Conservation (phyloP, 2,329 filamentous ascomycete species). For the Acarospora socialis region DNA sequence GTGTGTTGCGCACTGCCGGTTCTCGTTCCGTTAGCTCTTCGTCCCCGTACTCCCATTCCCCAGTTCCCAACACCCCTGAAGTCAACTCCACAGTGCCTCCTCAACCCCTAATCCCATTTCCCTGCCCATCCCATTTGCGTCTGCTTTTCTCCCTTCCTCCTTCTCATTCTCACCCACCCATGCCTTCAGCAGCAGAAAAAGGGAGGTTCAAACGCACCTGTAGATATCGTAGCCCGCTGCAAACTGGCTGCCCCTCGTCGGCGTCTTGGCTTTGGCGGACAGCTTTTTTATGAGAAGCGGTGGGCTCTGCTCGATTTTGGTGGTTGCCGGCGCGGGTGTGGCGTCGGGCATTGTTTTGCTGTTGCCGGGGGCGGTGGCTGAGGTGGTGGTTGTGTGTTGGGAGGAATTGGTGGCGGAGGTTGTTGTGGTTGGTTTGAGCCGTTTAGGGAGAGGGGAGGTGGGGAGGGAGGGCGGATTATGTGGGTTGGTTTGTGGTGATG, state of each 20-base stretch:
- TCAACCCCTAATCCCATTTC: no score
- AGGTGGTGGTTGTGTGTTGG: constrained; percentile 20
- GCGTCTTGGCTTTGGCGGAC: constrained; percentile 60
- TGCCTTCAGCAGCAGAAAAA: not conserved
- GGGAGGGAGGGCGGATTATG: constrained; percentile 45
- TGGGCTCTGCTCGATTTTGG: constrained; percentile 25
- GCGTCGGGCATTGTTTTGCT: constrained; percentile 20
- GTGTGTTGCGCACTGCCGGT: constrained; percentile 45
- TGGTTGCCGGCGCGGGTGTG: constrained; percentile 10
- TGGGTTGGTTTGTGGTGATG: constrained; percentile 15
- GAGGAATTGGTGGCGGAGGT: constrained; percentile 14
- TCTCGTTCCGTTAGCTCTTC: not conserved
- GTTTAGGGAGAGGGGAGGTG: constrained; percentile 64
- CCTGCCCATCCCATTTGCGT: no score
- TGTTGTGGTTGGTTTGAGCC: constrained; percentile 49
- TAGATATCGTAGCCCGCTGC: constrained; percentile 94
- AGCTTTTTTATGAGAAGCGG: constrained; percentile 79
- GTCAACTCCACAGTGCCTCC: no score
- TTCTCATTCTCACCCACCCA: not conserved
- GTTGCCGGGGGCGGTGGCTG: constrained; percentile 19
- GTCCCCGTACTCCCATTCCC: not conserved
- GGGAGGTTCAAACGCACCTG: constrained; percentile 33
- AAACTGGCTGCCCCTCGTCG: constrained; percentile 76
- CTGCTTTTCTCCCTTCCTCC: not conserved
- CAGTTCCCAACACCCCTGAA: no score